These are phyloP conservation scores for Helianthus annuus DNA, from an alignment of 129 eudicot genomes.

Conservation along the genomic window HanXRQr2.0-SUNRISE NC_035438.2:5878641-5879140, in stretches of 20 bases:
- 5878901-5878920: conserved; percentile 18
- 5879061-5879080: conserved; percentile 13
- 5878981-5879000: conserved; percentile 29
- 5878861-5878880: no score
- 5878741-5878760: no score
- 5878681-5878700: no score
- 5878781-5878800: no score
- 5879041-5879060: conserved; percentile 18
- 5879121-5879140: conserved; percentile 12
- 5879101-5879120: conserved; percentile 40
- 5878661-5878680: no score
- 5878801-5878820: background rate
- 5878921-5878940: conserved; percentile 35
- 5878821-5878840: background rate
- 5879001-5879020: conserved; percentile 21
- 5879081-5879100: conserved; percentile 32
- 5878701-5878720: no score
- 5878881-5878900: no score
- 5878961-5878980: conserved; percentile 38
- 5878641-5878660: background rate
- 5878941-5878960: conserved; percentile 38
- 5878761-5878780: no score
- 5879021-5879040: conserved; percentile 32
- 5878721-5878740: no score
- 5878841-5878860: background rate